Conservation (phyloP, 805 yeast species). For the Kodamaea leandrae region DNA sequence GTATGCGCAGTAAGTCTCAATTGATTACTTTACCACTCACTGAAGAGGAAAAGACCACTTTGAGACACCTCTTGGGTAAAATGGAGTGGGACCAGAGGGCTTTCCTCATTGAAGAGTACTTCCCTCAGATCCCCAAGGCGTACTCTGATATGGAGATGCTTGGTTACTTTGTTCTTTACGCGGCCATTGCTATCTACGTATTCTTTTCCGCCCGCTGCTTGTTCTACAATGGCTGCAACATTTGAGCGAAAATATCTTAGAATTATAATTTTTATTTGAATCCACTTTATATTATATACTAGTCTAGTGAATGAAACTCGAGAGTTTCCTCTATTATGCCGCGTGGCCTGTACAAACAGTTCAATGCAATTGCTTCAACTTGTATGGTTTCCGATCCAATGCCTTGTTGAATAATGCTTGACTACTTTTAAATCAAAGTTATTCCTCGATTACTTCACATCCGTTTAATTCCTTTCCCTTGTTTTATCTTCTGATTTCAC, state of each 20-base stretch:
- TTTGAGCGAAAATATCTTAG: background rate
- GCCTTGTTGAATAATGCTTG: no score
- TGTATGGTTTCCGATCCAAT: no score
- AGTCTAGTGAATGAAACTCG: no score
- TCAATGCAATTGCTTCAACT: no score
- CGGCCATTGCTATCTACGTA: background rate
- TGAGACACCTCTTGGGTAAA: constrained; percentile 5
- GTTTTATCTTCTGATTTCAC: no score
- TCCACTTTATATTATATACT: no score
- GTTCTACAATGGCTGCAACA: background rate
- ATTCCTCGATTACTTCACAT: no score
- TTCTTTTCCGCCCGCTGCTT: background rate
- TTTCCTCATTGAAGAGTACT: constrained; percentile 8
- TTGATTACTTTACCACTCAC: constrained; percentile 4
- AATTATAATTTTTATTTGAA: no score
- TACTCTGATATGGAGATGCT: constrained; percentile 3
- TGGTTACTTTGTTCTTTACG: background rate
- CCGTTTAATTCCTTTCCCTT: no score
- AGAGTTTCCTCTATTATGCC: no score
- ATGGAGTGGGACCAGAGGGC: constrained; percentile 6
- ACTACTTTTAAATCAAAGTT: no score
- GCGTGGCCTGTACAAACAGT: no score
- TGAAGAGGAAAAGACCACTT: constrained; percentile 5
- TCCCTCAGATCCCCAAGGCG: constrained; percentile 6
- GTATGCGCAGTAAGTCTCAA: background rate